phyloP scores from a whole-genome alignment of 441 rosid species.

The Arabidopsis hybrid region DNA sequence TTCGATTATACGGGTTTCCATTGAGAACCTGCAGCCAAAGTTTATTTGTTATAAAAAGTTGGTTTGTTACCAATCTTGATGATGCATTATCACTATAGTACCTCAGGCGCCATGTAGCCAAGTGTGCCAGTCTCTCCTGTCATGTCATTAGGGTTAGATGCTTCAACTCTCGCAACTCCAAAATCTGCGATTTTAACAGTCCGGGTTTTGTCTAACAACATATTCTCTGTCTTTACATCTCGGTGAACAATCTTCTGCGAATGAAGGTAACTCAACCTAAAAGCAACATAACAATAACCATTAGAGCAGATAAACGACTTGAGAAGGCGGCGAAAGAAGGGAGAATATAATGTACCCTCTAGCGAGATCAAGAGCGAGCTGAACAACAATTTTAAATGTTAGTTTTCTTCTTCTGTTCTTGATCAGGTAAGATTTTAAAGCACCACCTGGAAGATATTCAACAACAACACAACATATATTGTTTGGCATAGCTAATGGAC shows the following conservation, averaged over 20 bases:
- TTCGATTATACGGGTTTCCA: conserved; percentile 89
- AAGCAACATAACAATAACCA: conserved; percentile 13
- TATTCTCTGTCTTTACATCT: conserved; percentile 97
- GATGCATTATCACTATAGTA: conserved; percentile 33
- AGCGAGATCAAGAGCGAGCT: conserved; percentile 93
- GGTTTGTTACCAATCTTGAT: conserved; percentile 11
- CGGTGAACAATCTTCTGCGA: conserved; percentile 94
- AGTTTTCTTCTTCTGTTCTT: conserved; percentile 86
- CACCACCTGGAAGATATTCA: conserved; percentile 94
- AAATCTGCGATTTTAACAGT: conserved; percentile 93
- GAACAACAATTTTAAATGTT: conserved; percentile 88
- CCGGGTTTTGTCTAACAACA: conserved; percentile 88
- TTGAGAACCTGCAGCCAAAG: conserved; percentile 76
- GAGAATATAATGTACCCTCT: conserved; percentile 65
- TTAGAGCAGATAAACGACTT: not conserved
- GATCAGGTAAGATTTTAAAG: conserved; percentile 78
- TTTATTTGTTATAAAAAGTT: not conserved
- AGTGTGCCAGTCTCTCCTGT: conserved; percentile 98
- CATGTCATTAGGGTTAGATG: conserved; percentile 97
- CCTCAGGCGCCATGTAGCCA: conserved; percentile 99
- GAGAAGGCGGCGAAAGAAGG: not conserved
- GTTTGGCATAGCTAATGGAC: conserved; percentile 79
- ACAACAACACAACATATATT: conserved; percentile 93
- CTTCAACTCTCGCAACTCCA: conserved; percentile 96
- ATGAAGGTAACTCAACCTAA: conserved; percentile 95